These are phyloP conservation scores for Ceratorhiza oryzae-sativae DNA, from an alignment of 1,284 basidiomycete genomes.

Conservation along the genomic window DNA sequence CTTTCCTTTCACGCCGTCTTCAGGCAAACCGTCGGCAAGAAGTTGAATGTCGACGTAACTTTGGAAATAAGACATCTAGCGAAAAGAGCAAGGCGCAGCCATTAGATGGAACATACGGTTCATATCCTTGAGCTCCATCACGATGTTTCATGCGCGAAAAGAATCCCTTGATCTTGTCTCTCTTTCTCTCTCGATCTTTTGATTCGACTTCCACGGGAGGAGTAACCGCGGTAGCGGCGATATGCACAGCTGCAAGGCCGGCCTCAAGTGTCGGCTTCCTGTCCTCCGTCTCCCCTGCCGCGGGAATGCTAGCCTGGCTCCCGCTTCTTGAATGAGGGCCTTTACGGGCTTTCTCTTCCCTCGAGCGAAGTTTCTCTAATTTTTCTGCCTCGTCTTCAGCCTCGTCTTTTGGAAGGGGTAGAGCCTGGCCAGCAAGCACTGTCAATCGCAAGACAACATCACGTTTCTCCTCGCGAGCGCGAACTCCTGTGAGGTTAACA, in stretches of 20 bases:
- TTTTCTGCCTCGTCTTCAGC: conserved; percentile 20
- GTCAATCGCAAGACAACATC: conserved; percentile 13
- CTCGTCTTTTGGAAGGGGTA: conserved; percentile 33
- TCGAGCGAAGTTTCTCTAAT: conserved; percentile 2
- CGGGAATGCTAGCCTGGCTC: neutral
- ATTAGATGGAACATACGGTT: conserved; percentile 8
- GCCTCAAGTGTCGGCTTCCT: neutral
- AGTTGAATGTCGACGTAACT: conserved; percentile 26
- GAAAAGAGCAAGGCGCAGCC: neutral
- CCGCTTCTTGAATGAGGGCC: conserved; percentile 18
- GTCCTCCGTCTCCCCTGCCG: neutral
- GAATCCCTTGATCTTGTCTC: conserved; percentile 23
- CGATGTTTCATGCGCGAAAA: conserved; percentile 29
- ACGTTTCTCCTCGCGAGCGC: conserved; percentile 29
- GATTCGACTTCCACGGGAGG: neutral
- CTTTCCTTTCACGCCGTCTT: conserved; percentile 24
- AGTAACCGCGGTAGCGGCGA: neutral
- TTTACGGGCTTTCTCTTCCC: conserved; percentile 19
- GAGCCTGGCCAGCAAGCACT: conserved; percentile 19
- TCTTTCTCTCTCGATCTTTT: neutral
- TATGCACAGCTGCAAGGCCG: conserved; percentile 1
- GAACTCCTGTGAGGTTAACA: conserved; percentile 8
- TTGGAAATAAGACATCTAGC: neutral
- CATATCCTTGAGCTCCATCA: conserved; percentile 17
- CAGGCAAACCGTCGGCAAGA: conserved; percentile 14